Evolutionary conservation across 208 protist species (phyloP).

Genomic region (Crithidia acanthocephali): DNA sequence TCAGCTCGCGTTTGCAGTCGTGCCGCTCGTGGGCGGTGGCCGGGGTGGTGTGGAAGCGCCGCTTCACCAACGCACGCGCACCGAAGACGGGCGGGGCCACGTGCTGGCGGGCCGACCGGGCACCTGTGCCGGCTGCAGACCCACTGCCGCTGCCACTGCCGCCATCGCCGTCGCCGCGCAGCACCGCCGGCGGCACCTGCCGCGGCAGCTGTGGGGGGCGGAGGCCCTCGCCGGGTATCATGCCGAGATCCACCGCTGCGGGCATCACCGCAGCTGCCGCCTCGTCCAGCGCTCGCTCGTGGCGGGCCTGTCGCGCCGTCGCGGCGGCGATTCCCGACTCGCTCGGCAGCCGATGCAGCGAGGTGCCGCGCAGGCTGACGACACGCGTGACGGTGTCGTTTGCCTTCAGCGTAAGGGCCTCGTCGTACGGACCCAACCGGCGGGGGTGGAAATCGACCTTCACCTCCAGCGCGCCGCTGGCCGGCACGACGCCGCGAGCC

Average conservation of each 20-base stretch:
- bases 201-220: slow-evolving; percentile 54
- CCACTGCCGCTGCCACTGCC: neutral
- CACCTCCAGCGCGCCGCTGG: slow-evolving; percentile 48
- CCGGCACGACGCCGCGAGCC: slow-evolving; percentile 49
- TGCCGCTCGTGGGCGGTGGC: slow-evolving; percentile 82
- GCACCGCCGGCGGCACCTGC: slow-evolving; percentile 27
- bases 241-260: slow-evolving; percentile 77
- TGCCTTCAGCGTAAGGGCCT: slow-evolving; percentile 66
- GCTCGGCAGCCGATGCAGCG: slow-evolving; percentile 22
- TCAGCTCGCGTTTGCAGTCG: slow-evolving; percentile 91
- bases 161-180: slow-evolving; percentile 22
- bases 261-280: slow-evolving; percentile 14
- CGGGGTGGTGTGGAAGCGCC: slow-evolving; percentile 81
- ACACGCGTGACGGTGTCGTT: slow-evolving; percentile 63
- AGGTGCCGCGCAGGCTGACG: slow-evolving; percentile 57
- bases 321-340: neutral
- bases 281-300: slow-evolving; percentile 25
- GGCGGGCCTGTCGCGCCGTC: slow-evolving; percentile 7
- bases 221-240: slow-evolving; percentile 83
- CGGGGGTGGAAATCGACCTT: slow-evolving; percentile 82
- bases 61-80: slow-evolving; percentile 79
- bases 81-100: slow-evolving; percentile 72
- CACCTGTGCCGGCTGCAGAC: slow-evolving; percentile 13
- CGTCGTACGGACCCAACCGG: slow-evolving; percentile 75
- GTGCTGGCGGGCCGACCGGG: slow-evolving; percentile 32